Conservation (phyloP, 1,284 basidiomycete species). For the Lentinus polychrous region DNA sequence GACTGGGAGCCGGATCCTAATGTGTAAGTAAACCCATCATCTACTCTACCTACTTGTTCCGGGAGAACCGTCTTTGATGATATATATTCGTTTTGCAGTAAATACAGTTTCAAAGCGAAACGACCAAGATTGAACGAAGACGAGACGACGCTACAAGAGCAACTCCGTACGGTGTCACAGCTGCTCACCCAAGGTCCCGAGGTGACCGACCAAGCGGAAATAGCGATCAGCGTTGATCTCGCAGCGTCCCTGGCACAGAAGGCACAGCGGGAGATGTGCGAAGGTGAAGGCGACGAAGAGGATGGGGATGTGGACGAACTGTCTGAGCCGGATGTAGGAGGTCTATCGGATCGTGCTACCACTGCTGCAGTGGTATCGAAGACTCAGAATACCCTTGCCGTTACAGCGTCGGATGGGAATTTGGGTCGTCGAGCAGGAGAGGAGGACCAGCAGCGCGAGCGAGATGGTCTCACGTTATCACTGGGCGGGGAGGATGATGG, state of each 20-base stretch:
- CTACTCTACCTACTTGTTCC: not conserved
- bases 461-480: slow-evolving; percentile 13
- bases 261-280: slow-evolving; percentile 31
- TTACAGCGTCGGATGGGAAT: too few species aligned
- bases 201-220: not conserved
- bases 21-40: slow-evolving; percentile 65
- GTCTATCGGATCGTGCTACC: too few species aligned
- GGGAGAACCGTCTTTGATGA: too few species aligned
- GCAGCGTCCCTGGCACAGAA: slow-evolving; percentile 63
- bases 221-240: slow-evolving; percentile 64
- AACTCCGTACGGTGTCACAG: slow-evolving; percentile 59
- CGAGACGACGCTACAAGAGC: slow-evolving; percentile 31
- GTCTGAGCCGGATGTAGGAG: slow-evolving; percentile 10
- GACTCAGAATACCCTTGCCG: too few species aligned
- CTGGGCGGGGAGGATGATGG: slow-evolving; percentile 33
- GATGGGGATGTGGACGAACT: slow-evolving; percentile 50
- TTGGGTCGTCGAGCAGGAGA: slow-evolving; percentile 13
- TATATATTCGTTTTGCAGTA: too few species aligned
- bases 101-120: slow-evolving; percentile 71
- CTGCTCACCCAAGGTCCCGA: slow-evolving; percentile 45
- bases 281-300: slow-evolving; percentile 23
- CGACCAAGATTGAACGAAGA: slow-evolving; percentile 44
- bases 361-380: too few species aligned
- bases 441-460: slow-evolving; percentile 1
- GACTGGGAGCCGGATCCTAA: slow-evolving; percentile 75